These are phyloP conservation scores for Colletotrichum shisoi DNA, from an alignment of 2,329 filamentous ascomycete genomes.

Conservation along the genomic window DNA sequence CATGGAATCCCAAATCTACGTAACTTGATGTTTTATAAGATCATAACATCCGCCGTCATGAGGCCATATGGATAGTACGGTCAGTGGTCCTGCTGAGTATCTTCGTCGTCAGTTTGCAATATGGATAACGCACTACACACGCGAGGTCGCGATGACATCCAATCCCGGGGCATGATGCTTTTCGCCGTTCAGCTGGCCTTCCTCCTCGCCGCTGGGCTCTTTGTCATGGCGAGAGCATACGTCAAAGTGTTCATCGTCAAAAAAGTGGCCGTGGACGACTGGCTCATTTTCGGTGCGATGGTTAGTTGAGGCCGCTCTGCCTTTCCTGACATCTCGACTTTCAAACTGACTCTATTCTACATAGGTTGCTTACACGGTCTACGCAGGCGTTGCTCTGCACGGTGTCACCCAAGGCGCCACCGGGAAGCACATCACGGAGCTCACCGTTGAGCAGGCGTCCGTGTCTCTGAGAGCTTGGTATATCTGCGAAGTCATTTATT, in stretches of 20 bases:
- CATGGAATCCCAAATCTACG: neutral
- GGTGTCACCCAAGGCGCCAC: conserved; percentile 46
- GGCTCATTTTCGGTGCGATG: conserved; percentile 56
- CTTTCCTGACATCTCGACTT: neutral
- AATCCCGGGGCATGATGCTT: conserved; percentile 36
- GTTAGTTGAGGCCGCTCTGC: conserved; percentile 45
- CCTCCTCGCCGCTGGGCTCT: conserved; percentile 48
- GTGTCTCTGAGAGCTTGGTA: conserved; percentile 50
- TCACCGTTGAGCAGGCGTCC: conserved; percentile 42
- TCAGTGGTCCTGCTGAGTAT: neutral
- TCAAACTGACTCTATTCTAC: neutral
- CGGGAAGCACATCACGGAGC: conserved; percentile 42
- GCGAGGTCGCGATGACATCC: conserved; percentile 5
- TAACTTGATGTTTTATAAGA: conserved; percentile 16
- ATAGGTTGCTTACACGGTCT: conserved; percentile 49
- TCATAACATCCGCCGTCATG: neutral
- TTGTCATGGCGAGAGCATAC: conserved; percentile 54
- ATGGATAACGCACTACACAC: conserved; percentile 25
- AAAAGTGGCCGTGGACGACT: conserved; percentile 57
- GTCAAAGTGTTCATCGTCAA: conserved; percentile 55
- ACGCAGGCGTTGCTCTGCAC: conserved; percentile 46
- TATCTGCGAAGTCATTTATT: conserved; percentile 53
- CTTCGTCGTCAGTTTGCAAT: neutral
- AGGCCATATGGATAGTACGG: neutral
- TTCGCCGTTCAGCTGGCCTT: conserved; percentile 44